Conservation (phyloP, 768 basidiomycete genomes). For the Serpula lacrymans region DNA sequence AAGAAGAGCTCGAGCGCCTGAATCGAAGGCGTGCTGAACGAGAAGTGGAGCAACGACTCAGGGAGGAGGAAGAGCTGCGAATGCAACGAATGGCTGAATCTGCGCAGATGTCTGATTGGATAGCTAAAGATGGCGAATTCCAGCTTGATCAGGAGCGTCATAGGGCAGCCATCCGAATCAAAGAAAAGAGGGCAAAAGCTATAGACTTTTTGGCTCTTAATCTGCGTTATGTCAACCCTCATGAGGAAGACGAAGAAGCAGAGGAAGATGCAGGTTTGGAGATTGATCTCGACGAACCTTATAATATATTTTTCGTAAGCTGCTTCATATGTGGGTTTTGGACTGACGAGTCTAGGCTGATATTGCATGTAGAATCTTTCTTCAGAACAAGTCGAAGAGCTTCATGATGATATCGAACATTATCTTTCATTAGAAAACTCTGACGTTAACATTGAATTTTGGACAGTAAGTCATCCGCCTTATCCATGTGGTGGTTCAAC, state of each 20-base stretch:
- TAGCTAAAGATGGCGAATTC: constrained; percentile 95
- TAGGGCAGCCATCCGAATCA: constrained; percentile 90
- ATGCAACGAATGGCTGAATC: constrained; percentile 91
- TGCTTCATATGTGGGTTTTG: not conserved
- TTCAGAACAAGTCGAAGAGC: constrained; percentile 82
- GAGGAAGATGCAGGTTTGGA: constrained; percentile 89
- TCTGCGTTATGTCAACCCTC: constrained; percentile 83
- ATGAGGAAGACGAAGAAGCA: constrained; percentile 62
- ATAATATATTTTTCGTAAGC: constrained; percentile 92
- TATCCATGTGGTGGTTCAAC: not conserved
- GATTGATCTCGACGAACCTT: constrained; percentile 97
- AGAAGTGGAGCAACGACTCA: constrained; percentile 80
- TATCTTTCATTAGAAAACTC: constrained; percentile 85
- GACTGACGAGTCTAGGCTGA: constrained; percentile 10
- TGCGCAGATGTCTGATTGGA: constrained; percentile 97
- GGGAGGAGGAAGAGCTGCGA: constrained; percentile 90
- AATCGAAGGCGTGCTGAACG: constrained; percentile 89
- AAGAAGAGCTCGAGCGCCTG: constrained; percentile 90
- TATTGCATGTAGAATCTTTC: constrained; percentile 64
- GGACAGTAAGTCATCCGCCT: constrained; percentile 65
- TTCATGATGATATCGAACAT: constrained; percentile 91
- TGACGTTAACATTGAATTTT: constrained; percentile 90
- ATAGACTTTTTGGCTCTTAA: constrained; percentile 97
- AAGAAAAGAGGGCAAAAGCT: constrained; percentile 97
- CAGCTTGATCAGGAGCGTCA: constrained; percentile 91